Conservation (phyloP, 768 basidiomycete species). For the Daedalea quercina region DNA sequence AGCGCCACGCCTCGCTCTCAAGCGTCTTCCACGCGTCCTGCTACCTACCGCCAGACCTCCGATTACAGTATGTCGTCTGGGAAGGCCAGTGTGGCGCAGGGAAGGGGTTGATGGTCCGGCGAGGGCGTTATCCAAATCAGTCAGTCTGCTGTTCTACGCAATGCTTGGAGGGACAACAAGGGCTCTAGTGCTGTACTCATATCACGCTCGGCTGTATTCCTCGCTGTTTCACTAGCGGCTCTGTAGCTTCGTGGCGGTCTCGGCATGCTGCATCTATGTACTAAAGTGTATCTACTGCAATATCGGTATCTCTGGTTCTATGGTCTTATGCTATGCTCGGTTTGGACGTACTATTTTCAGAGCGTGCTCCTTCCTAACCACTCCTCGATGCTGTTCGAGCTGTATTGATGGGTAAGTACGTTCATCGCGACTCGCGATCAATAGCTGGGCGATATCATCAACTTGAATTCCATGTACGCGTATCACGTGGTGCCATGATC, state of each 20-base stretch:
- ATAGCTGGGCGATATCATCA: too few species aligned
- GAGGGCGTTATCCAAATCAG: background rate
- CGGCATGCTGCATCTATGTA: conserved; percentile 10
- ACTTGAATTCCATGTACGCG: too few species aligned
- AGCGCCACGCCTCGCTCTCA: conserved; percentile 10
- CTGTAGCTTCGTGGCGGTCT: background rate
- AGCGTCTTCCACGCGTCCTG: conserved; percentile 1
- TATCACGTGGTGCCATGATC: background rate
- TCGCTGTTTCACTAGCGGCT: conserved; percentile 5
- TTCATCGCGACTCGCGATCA: too few species aligned
- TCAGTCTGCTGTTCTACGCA: background rate
- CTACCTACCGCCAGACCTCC: conserved; percentile 8
- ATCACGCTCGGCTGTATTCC: background rate
- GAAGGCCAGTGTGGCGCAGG: conserved; percentile 8
- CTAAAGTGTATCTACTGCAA: conserved; percentile 8
- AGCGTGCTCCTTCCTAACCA: too few species aligned
- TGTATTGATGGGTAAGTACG: too few species aligned
- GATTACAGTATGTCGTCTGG: conserved; percentile 1
- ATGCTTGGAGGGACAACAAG: too few species aligned
- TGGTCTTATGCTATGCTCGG: background rate
- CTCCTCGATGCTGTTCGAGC: too few species aligned
- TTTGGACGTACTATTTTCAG: background rate
- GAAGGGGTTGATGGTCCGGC: conserved; percentile 4
- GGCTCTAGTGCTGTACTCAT: background rate
- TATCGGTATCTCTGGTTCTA: conserved; percentile 7